Evolutionary conservation across 1,284 basidiomycete genomes (phyloP).

Genomic region (Leccinum fuscescens): DNA sequence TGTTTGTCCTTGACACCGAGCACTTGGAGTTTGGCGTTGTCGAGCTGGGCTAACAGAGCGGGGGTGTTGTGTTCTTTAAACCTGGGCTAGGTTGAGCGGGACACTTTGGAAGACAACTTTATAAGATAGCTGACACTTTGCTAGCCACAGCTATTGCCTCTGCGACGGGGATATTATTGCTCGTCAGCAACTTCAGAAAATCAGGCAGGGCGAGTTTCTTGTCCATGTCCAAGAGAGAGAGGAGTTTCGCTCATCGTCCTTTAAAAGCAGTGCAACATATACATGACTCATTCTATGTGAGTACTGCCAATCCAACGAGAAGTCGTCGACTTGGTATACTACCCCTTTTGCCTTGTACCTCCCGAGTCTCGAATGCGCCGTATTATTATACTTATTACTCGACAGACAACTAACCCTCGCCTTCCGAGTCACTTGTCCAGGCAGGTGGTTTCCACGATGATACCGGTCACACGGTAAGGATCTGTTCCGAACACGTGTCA

Average conservation of each 20-base stretch:
- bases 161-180: conserved; percentile 59
- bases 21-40: conserved; percentile 55
- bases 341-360: conserved; percentile 13
- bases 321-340: conserved; percentile 23
- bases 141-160: conserved; percentile 77
- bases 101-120: not conserved
- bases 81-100: conserved; percentile 40
- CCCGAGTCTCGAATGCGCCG: not conserved
- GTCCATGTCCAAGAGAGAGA: conserved; percentile 15
- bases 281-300: conserved; percentile 3
- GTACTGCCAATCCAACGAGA: conserved; percentile 10
- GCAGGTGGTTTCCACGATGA: conserved; percentile 91
- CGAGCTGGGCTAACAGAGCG: conserved; percentile 54
- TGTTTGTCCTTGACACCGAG: conserved; percentile 69
- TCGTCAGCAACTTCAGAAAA: conserved; percentile 73
- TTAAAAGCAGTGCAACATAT: not conserved
- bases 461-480: conserved; percentile 85
- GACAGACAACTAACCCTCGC: not conserved
- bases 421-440: conserved; percentile 46
- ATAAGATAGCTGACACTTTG: conserved; percentile 63
- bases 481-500: conserved; percentile 44
- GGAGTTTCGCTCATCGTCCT: not conserved
- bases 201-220: conserved; percentile 63
- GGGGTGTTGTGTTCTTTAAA: conserved; percentile 75
- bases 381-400: conserved; percentile 8